Percentiles rank a stretch among this genome's conserved stretches.
Evolutionary conservation across 1,139 yeast genomes (phyloP).

Genomic region (Magnusiomyces suaveolens): DNA sequence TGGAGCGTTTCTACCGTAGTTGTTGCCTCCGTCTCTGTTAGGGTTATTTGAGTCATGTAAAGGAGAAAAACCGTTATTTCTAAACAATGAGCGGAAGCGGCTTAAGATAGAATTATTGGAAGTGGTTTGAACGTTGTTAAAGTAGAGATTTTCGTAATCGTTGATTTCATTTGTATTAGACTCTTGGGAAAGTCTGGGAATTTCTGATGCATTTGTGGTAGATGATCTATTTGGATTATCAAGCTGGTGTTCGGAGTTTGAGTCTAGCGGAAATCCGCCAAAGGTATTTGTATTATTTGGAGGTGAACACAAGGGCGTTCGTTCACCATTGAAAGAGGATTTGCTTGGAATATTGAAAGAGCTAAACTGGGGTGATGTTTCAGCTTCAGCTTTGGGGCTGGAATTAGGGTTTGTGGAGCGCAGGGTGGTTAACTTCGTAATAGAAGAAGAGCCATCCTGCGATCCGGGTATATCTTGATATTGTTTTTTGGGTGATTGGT

Average conservation of each 20-base stretch:
- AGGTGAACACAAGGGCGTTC: not conserved
- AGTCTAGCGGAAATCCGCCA: not conserved
- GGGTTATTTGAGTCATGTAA: too few species aligned
- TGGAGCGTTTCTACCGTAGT: not conserved
- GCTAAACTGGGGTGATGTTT: too few species aligned
- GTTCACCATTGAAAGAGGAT: not conserved
- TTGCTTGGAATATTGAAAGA: not conserved
- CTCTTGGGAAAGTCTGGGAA: too few species aligned
- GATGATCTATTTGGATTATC: too few species aligned
- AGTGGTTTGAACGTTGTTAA: not conserved
- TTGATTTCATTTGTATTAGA: too few species aligned
- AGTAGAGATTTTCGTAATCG: too few species aligned
- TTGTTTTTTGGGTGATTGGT: not conserved
- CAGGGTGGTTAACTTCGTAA: not conserved
- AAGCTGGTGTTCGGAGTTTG: too few species aligned
- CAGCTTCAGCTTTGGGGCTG: not conserved
- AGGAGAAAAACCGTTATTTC: not conserved
- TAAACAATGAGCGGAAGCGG: not conserved
- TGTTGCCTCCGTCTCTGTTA: not conserved
- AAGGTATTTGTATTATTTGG: not conserved
- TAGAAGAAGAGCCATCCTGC: not conserved
- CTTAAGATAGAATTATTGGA: not conserved
- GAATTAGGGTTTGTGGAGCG: not conserved
- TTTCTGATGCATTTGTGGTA: too few species aligned
- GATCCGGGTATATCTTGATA: not conserved